Conservation (phyloP, 371 early-diverging fungal species). For the Zychaea mexicana region DNA sequence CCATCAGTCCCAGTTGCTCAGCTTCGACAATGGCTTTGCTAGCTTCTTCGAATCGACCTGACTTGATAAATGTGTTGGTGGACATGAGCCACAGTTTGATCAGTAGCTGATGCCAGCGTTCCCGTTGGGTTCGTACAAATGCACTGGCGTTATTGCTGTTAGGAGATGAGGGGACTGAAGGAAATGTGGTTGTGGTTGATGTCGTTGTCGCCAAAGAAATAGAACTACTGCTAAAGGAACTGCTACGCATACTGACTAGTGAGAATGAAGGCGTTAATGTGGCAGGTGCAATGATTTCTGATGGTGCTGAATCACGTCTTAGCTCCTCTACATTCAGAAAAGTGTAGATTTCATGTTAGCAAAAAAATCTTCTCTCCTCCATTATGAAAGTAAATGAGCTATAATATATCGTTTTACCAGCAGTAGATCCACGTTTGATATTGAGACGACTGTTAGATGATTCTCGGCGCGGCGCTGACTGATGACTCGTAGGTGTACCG, state of each 20-base stretch:
- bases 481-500: background rate
- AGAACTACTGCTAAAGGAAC: background rate
- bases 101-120: conserved; percentile 28
- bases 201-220: background rate
- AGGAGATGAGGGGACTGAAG: background rate
- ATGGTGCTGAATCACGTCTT: background rate
- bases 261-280: conserved; percentile 4
- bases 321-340: background rate
- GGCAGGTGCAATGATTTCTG: background rate
- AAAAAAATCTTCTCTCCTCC: no score
- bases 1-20: conserved; percentile 50
- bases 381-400: background rate
- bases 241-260: conserved; percentile 7
- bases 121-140: conserved; percentile 14
- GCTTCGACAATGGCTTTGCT: conserved; percentile 65
- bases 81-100: conserved; percentile 58
- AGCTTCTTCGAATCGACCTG: conserved; percentile 62
- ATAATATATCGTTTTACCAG: background rate
- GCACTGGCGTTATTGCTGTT: background rate
- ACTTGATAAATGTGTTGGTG: conserved; percentile 55
- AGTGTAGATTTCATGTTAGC: background rate
- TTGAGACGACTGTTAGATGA: background rate
- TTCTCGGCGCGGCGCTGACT: background rate
- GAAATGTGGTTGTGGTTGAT: background rate
- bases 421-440: background rate